A percentile compares a stretch with the other conserved stretches of the same genome.
Conservation (phyloP, 768 basidiomycete species). For the Podaxis mareebaensis region DNA sequence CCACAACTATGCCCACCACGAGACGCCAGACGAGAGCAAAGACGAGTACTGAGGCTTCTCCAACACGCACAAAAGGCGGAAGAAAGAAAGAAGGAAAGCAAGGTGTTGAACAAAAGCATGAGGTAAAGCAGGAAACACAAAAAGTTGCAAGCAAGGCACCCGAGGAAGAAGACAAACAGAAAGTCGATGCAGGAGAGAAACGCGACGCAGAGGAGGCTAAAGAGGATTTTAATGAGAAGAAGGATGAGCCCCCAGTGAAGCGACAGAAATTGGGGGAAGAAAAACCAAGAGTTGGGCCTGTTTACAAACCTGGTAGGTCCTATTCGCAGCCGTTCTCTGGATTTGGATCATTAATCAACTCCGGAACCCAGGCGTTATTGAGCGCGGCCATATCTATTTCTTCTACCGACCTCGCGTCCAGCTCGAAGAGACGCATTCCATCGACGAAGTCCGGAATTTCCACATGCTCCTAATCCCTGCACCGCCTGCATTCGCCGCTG, state of each 20-base stretch:
- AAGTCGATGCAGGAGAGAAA: conserved; percentile 18
- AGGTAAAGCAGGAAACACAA: background rate
- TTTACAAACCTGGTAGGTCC: conserved; percentile 22
- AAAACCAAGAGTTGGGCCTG: conserved; percentile 9
- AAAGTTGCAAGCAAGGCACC: background rate
- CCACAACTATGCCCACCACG: conserved; percentile 36
- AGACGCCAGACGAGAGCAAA: conserved; percentile 23
- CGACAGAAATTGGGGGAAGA: conserved; percentile 12
- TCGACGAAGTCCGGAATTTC: conserved; percentile 59
- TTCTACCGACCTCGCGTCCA: conserved; percentile 63
- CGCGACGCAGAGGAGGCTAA: conserved; percentile 16
- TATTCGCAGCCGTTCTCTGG: background rate
- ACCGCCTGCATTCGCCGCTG: conserved; percentile 42
- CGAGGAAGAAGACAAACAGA: conserved; percentile 12
- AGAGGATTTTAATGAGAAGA: conserved; percentile 28
- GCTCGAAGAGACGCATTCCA: conserved; percentile 48
- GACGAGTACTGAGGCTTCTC: background rate
- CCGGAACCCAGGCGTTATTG: conserved; percentile 46
- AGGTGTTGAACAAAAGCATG: conserved; percentile 19
- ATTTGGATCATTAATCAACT: background rate
- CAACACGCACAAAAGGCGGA: conserved; percentile 19
- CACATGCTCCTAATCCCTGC: conserved; percentile 62
- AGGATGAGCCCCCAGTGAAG: conserved; percentile 21
- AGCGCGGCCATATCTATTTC: conserved; percentile 64
- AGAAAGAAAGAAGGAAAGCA: conserved; percentile 19